phyloP scores from a whole-genome alignment of 495 filamentous ascomycete genomes.

The Neurospora discreta region DNA sequence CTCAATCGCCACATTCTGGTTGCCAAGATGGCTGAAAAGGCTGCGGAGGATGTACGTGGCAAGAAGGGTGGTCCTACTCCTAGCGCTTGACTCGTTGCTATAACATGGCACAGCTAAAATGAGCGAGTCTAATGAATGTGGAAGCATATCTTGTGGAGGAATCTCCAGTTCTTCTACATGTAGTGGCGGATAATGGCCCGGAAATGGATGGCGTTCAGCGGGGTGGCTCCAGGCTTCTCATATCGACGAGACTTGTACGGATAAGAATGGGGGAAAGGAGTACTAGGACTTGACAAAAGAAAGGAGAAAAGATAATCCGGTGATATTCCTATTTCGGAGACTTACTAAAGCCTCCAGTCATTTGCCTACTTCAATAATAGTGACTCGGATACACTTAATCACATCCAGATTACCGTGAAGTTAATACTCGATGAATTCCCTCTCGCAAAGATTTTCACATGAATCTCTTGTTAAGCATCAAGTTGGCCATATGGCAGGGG shows the following conservation, averaged over 20 bases:
- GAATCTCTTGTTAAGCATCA: too few relatives aligned
- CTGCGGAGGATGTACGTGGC: not conserved
- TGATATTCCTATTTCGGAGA: not conserved
- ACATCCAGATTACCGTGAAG: not conserved
- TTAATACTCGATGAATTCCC: not conserved
- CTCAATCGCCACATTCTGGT: slow-evolving; percentile 2
- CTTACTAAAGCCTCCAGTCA: not conserved
- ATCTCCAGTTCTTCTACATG: not conserved
- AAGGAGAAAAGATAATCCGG: not conserved
- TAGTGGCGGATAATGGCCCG: not conserved
- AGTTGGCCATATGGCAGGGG: too few relatives aligned
- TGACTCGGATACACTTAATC: not conserved
- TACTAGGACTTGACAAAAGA: not conserved
- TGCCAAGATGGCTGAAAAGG: not conserved
- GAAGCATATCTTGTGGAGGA: not conserved
- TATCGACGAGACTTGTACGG: not conserved
- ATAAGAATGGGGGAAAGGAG: not conserved
- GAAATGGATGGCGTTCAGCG: not conserved
- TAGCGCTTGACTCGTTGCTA: not conserved
- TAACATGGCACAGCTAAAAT: not conserved
- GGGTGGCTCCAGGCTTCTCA: not conserved
- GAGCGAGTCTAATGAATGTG: not conserved
- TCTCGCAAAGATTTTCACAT: not conserved
- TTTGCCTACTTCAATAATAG: not conserved
- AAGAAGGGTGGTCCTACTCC: not conserved